Base-by-base conservation (phyloP, 2,329 filamentous ascomycete genomes). In the Didymella sp. region DNA sequence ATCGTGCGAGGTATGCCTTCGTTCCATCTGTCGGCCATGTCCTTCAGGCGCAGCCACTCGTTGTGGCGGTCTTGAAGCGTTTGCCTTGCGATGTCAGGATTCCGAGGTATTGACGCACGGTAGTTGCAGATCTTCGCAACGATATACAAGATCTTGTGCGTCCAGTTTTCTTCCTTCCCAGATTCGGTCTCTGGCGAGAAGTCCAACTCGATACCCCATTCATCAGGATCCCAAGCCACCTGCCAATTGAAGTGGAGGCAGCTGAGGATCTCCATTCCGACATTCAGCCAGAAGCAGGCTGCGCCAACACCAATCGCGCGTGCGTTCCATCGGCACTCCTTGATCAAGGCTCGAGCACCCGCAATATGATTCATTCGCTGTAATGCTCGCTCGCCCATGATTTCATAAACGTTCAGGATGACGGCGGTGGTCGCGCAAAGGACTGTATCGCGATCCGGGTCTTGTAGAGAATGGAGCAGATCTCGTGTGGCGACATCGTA, bases 211-310 rank as follows among this genome's bases (percentile, higher is more conserved):
- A 97, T 81, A 1, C 90, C 90, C 93, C 94, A 97, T 11, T 91
- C 86, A 66, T 96, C 91, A 0, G 92, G 93, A 51, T 96, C 87
- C 91, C 92, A 96, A 0, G 91, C 88, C 12, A 92, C 86, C 63
- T 88, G 85, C 89, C 91, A 96, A 72, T 94, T 92, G 76, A 92
- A 92, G 63, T 91, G 89, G 15, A 97, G 80, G 73, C 92, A 96
- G 61, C 87, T 91, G 25, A 97, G 81, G n/a, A 97, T 81, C 73
- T 98, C 94, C 83, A 96, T 89, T 15, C 89, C 89, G 15, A 96
- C 87, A 67, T 96, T 96, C 33, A 97, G 81, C 93, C 94, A 97
- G 77, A 97, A 97, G 74, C 93, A 97, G 1, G 93, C 92, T 0
- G 88, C 86, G 0, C 92, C 93, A 19, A 96, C 86, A 0, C 93